Evolutionary conservation across 139 green algal genomes (phyloP), one percentile per base, ranked within the genome.

Genomic region (Ettlia oleoabundans): DNA sequence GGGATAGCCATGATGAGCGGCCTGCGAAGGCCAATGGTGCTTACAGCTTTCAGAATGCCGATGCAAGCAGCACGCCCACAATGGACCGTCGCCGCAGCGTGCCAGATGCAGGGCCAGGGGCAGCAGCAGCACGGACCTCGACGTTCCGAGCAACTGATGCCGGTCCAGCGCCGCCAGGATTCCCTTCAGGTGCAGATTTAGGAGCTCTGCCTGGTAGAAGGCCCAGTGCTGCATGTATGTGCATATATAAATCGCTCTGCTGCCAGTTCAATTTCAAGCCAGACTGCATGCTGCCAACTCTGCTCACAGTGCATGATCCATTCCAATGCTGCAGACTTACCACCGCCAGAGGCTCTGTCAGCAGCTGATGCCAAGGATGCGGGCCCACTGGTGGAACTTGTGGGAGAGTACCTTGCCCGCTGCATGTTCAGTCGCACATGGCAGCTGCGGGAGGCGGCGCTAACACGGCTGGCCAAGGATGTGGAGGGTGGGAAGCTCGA

Each of bases 381-480:
- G 3, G 86, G 86, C 33, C 74, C 80, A 24, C 47, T 98, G 32
- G 78, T 89, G 55, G 89, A 94, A 1, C 30, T 95, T 40, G 82
- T 92, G 9, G 94, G 93, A 1, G 92, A 95, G 76, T 96, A 94
- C 82, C 76, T 91, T 4, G 91, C 89, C 15, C 86, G 88, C 18
- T 91, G 89, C 47, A 78, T 93, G 40, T 96, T 90, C 89, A 92
- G 83, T 76, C 90, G 91, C 40, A 93, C 90, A 72, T 98, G 94
- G 95, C 91, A 97, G 88, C 91, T 97, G 74, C 82, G 95, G 3
- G 95, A 97, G n/a, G 94, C 93, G 6, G 93, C 90, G 1, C 65
- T 94, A 63, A 37, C 71, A 30, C 62, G 33, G 33, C 41, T 89
- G 21, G 52, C 83, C 24, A 42, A n/a, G 21, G 68, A 81, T 21